A percentile compares a stretch with the other conserved stretches of the same genome.
Evolutionary conservation across 208 protist species (phyloP).

Genomic region (Angomonas ambiguus): DNA sequence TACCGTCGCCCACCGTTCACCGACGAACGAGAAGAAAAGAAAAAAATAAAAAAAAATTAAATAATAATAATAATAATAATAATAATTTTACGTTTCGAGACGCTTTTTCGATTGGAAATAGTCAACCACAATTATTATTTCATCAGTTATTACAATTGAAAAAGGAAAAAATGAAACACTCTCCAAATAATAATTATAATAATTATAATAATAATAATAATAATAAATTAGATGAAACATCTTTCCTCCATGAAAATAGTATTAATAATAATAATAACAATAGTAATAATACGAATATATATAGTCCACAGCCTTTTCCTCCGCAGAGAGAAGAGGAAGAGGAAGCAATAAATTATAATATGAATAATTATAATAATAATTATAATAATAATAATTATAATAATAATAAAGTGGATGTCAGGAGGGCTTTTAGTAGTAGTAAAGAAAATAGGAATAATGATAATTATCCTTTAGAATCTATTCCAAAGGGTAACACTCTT

Average conservation of each 20-base stretch:
- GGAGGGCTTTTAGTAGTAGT: background rate
- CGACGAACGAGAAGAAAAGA: slow-evolving; percentile 2
- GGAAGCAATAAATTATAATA: background rate
- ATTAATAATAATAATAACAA: background rate
- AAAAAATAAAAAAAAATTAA: background rate
- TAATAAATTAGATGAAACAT: background rate
- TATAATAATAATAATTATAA: too few relatives aligned
- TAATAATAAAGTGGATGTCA: slow-evolving; percentile 9
- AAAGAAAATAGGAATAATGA: slow-evolving; percentile 3
- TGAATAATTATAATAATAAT: slow-evolving; percentile 7
- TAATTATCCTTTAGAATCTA: background rate
- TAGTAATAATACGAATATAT: background rate
- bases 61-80: slow-evolving; percentile 10
- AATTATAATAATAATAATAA: slow-evolving; percentile 3
- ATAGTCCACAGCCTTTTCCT: background rate
- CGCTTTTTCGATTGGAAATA: background rate
- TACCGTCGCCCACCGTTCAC: too few relatives aligned
- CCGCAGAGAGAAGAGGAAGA: background rate
- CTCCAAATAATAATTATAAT: slow-evolving; percentile 1
- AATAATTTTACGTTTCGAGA: background rate
- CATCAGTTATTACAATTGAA: slow-evolving; percentile 1
- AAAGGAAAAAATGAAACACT: background rate
- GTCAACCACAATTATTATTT: background rate
- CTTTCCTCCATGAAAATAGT: background rate
- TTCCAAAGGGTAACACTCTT: background rate